Percentiles rank a stretch among this genome's conserved stretches.
Evolutionary conservation across 768 basidiomycete genomes (phyloP).

Genomic region (Termitomyces sp.): DNA sequence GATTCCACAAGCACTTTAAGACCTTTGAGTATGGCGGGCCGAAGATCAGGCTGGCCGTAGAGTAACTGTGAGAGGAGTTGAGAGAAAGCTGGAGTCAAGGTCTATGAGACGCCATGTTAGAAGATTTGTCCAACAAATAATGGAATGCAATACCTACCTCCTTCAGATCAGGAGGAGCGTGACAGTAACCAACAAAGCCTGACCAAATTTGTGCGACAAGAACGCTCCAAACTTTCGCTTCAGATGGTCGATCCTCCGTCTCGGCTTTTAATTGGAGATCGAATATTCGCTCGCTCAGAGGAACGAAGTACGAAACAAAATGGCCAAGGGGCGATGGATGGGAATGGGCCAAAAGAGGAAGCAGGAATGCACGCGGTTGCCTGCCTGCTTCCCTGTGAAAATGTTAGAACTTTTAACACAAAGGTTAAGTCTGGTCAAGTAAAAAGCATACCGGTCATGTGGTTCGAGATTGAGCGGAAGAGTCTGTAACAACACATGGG

Average conservation of each 20-base stretch:
- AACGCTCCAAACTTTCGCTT: slow-evolving; percentile 95
- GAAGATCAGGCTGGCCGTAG: slow-evolving; percentile 84
- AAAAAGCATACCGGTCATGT: slow-evolving; percentile 55
- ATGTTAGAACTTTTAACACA: neutral
- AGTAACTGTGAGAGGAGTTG: slow-evolving; percentile 89
- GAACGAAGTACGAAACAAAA: slow-evolving; percentile 89
- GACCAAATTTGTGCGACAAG: slow-evolving; percentile 92
- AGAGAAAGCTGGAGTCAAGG: slow-evolving; percentile 52
- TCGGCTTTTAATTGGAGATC: slow-evolving; percentile 79
- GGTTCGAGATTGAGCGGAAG: slow-evolving; percentile 88
- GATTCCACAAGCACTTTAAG: slow-evolving; percentile 81
- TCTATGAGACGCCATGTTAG: slow-evolving; percentile 32
- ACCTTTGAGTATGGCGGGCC: slow-evolving; percentile 75
- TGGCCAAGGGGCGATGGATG: slow-evolving; percentile 79
- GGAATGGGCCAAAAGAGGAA: slow-evolving; percentile 78
- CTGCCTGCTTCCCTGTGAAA: slow-evolving; percentile 54
- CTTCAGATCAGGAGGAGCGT: slow-evolving; percentile 67
- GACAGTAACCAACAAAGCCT: slow-evolving; percentile 88
- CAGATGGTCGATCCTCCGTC: slow-evolving; percentile 62
- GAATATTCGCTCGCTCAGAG: slow-evolving; percentile 91
- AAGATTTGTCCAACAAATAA: neutral
- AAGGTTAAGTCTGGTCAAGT: neutral
- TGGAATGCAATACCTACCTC: slow-evolving; percentile 37
- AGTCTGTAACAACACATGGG: slow-evolving; percentile 63
- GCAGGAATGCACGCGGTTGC: slow-evolving; percentile 86